Evolutionary conservation across 805 yeast species (phyloP).

Genomic region (Yarrowia sp.): DNA sequence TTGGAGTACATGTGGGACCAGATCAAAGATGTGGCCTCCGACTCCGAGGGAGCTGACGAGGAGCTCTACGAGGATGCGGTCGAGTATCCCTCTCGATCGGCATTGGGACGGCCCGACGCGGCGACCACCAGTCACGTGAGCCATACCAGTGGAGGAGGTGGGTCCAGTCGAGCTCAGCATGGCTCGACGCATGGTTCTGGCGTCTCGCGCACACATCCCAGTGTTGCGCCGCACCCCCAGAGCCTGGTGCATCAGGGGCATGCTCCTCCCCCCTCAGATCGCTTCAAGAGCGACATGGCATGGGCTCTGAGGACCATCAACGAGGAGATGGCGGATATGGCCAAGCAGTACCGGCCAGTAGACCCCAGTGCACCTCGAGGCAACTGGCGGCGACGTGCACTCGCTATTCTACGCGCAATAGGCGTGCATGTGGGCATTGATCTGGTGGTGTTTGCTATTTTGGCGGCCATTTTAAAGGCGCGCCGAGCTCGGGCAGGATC

Average conservation of each 20-base stretch:
- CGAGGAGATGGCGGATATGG: constrained; percentile 25
- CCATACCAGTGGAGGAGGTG: background rate
- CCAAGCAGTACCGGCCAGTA: constrained; percentile 3
- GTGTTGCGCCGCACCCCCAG: constrained; percentile 1
- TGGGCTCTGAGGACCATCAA: constrained; percentile 24
- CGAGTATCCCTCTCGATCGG: constrained; percentile 16
- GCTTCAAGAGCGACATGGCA: constrained; percentile 23
- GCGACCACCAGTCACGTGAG: constrained; percentile 13
- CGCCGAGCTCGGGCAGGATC: background rate
- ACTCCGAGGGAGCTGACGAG: constrained; percentile 30
- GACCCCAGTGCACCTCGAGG: background rate
- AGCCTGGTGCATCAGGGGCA: background rate
- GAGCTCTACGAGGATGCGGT: constrained; percentile 29
- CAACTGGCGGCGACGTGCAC: background rate
- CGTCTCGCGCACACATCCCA: background rate
- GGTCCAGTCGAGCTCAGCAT: background rate
- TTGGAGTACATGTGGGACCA: constrained; percentile 68
- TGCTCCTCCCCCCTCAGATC: background rate
- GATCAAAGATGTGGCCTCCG: constrained; percentile 29
- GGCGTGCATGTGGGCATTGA: constrained; percentile 24
- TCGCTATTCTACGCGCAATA: background rate
- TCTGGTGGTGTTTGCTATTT: constrained; percentile 15
- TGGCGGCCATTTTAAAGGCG: constrained; percentile 6
- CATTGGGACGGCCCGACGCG: background rate
- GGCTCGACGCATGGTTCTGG: background rate